Percentiles rank a stretch among this genome's conserved stretches.
These are phyloP conservation scores for Hypoxylon sp. DNA, from an alignment of 2,329 filamentous ascomycete species.

Conservation along the genomic window DNA sequence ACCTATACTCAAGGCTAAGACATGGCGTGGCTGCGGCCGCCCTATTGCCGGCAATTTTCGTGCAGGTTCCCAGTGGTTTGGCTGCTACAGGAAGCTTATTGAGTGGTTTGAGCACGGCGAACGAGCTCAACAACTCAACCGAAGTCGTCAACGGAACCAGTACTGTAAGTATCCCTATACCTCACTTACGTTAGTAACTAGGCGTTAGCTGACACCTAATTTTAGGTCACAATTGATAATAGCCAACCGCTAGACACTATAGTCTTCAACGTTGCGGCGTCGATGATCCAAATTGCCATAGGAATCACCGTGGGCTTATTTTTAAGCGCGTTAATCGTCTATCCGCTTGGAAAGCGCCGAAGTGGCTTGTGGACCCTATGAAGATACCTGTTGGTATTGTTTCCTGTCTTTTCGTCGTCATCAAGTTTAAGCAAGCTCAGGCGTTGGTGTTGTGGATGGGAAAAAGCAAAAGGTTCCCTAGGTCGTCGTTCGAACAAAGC, in stretches of 20 bases:
- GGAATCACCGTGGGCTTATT: constrained; percentile 61
- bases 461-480: too few relatives aligned
- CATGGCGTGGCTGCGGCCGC: constrained; percentile 61
- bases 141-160: constrained; percentile 49
- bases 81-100: constrained; percentile 57
- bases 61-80: constrained; percentile 58
- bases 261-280: constrained; percentile 57
- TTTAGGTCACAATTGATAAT: constrained; percentile 40
- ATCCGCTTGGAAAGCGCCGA: constrained; percentile 59
- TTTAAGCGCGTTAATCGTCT: constrained; percentile 58
- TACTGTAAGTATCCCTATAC: constrained; percentile 33
- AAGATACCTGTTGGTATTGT: constrained; percentile 18
- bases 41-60: constrained; percentile 58
- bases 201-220: constrained; percentile 18
- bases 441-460: constrained; percentile 19
- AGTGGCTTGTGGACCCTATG: constrained; percentile 60
- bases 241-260: constrained; percentile 50
- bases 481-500: constrained; percentile 16
- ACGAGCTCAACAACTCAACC: constrained; percentile 52
- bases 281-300: constrained; percentile 63
- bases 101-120: constrained; percentile 56
- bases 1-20: constrained; percentile 72
- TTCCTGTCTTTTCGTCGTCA: constrained; percentile 6
- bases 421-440: constrained; percentile 16
- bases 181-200: not conserved